A percentile compares a stretch with the other conserved stretches of the same genome.
Conservation (phyloP, 176 grass and related monocot species). For the Oryza meridionalis region DNA sequence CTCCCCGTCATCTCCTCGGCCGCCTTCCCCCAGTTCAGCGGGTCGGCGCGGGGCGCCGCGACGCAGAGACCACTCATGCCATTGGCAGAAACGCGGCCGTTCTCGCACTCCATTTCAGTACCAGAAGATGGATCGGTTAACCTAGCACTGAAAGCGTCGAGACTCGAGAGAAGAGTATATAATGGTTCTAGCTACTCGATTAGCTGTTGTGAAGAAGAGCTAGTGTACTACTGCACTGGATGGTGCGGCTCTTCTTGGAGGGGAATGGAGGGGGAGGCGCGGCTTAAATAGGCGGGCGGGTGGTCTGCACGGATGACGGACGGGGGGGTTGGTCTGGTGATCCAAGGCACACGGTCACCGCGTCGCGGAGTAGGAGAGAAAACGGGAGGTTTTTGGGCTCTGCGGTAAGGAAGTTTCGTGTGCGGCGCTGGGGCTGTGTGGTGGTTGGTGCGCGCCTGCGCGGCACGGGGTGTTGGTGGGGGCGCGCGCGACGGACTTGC, state of each 20-base stretch:
- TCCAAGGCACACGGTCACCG: neutral
- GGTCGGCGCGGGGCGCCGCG: constrained; percentile 45
- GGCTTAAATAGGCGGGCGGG: constrained; percentile 60
- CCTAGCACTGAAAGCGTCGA: neutral
- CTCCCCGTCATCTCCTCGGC: constrained; percentile 55
- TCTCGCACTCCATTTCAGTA: constrained; percentile 43
- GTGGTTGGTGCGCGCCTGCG: constrained; percentile 27
- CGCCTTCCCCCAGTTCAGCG: constrained; percentile 58
- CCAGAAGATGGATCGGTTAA: neutral
- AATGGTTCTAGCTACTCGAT: neutral
- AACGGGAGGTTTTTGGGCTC: neutral
- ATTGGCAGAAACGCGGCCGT: constrained; percentile 22
- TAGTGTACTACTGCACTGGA: constrained; percentile 2
- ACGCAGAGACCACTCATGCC: constrained; percentile 25
- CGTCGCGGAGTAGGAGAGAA: neutral
- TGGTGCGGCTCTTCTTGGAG: constrained; percentile 46
- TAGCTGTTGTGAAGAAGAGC: constrained; percentile 39
- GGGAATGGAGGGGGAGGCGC: neutral
- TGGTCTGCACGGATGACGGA: neutral
- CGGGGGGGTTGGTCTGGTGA: neutral
- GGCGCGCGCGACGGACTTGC: neutral
- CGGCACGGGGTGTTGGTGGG: constrained; percentile 20
- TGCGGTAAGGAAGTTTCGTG: constrained; percentile 7
- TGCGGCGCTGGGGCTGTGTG: neutral
- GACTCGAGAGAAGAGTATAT: neutral